Percentiles rank a stretch among this genome's conserved stretches.
Evolutionary conservation across 768 basidiomycete genomes (phyloP).

Genomic region (Mycena vitilis): DNA sequence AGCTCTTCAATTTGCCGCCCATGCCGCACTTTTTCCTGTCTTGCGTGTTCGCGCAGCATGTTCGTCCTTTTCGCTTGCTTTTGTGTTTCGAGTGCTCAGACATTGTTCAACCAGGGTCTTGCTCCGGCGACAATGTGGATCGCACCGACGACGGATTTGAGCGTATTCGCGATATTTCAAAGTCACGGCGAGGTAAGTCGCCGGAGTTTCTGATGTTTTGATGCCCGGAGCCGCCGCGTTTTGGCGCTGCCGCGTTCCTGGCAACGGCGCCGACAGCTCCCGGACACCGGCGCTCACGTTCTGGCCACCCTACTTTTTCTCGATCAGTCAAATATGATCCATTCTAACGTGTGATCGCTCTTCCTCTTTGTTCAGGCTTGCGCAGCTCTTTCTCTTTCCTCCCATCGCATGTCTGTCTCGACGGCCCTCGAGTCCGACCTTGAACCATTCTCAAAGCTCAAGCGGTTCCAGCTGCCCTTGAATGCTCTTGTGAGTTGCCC

Average conservation of each 20-base stretch:
- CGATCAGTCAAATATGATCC: conserved; percentile 12
- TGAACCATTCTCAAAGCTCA: conserved; percentile 69
- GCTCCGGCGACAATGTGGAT: conserved; percentile 31
- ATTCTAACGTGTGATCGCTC: neutral
- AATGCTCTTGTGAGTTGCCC: conserved; percentile 26
- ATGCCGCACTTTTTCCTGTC: conserved; percentile 12
- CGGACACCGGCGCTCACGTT: conserved; percentile 16
- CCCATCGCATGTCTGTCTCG: conserved; percentile 58
- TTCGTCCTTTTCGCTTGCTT: conserved; percentile 4
- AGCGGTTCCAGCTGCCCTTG: conserved; percentile 48
- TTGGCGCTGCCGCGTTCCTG: too few species aligned
- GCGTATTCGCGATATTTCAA: conserved; percentile 36
- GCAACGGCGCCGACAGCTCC: conserved; percentile 18
- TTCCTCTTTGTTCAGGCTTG: conserved; percentile 59
- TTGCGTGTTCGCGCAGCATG: conserved; percentile 22
- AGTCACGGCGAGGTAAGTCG: conserved; percentile 34
- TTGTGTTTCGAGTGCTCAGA: neutral
- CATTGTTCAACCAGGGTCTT: conserved; percentile 19
- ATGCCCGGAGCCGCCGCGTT: too few species aligned
- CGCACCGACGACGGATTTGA: conserved; percentile 2
- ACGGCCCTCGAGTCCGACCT: conserved; percentile 74
- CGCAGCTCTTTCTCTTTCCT: conserved; percentile 63
- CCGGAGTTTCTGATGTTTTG: neutral
- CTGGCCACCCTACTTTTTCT: conserved; percentile 5
- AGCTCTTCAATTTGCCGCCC: conserved; percentile 24